Evolutionary conservation across 2,329 filamentous ascomycete species (phyloP).

Genomic region (Aquanectria penicillioides): DNA sequence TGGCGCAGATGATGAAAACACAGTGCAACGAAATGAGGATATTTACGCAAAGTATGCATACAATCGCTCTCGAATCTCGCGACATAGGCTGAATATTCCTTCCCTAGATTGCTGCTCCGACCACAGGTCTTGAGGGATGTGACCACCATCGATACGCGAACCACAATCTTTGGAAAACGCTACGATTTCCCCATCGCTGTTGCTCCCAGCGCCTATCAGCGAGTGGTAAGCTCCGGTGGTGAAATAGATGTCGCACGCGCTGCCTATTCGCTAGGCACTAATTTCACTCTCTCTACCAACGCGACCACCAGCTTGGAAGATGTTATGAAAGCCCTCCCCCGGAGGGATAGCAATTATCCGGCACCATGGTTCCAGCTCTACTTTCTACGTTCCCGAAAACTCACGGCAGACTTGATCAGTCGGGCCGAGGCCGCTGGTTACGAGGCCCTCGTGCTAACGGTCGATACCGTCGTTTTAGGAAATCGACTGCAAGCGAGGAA

Average conservation of each 20-base stretch:
- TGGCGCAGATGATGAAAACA: conserved; percentile 35
- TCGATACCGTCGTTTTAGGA: conserved; percentile 43
- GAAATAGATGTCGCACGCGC: conserved; percentile 43
- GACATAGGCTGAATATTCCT: too few species aligned
- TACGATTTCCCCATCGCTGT: conserved; percentile 45
- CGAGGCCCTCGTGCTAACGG: conserved; percentile 42
- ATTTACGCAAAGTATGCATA: conserved; percentile 31
- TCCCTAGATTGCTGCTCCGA: conserved; percentile 12
- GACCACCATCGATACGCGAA: conserved; percentile 29
- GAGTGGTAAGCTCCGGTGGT: conserved; percentile 39
- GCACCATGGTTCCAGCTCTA: conserved; percentile 34
- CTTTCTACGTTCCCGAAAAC: conserved; percentile 14
- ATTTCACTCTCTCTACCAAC: conserved; percentile 41
- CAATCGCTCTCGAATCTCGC: too few species aligned
- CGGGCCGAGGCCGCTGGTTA: conserved; percentile 42
- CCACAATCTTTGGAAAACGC: conserved; percentile 11
- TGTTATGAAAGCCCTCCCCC: conserved; percentile 30
- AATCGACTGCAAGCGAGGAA: conserved; percentile 44
- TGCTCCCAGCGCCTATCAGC: conserved; percentile 44
- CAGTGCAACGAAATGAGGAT: conserved; percentile 27
- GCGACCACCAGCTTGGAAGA: conserved; percentile 43
- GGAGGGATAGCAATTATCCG: conserved; percentile 22
- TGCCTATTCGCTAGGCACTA: conserved; percentile 32
- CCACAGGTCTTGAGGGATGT: conserved; percentile 32
- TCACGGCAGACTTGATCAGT: conserved; percentile 37